Evolutionary conservation across 805 yeast species (phyloP).

Genomic region (Starmerella apis): DNA sequence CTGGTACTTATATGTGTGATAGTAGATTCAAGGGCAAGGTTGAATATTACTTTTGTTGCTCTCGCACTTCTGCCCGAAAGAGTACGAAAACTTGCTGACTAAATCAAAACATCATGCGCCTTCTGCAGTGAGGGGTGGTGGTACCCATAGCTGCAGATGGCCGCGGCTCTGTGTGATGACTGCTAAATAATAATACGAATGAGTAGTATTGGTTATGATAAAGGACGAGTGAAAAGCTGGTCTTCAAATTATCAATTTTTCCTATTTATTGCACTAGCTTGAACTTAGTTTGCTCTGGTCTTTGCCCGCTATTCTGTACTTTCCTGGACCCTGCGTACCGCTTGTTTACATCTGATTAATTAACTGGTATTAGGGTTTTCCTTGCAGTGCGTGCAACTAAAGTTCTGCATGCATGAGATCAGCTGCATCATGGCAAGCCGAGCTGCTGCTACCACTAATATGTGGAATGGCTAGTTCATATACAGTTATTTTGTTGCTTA

Average conservation of each 20-base stretch:
- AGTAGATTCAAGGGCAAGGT: slow-evolving; percentile 18
- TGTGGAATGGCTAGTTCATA: background rate
- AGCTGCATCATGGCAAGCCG: background rate
- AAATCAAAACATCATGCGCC: slow-evolving; percentile 18
- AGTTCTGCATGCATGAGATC: slow-evolving; percentile 8
- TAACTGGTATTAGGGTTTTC: slow-evolving; percentile 1
- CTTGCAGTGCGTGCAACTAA: slow-evolving; percentile 3
- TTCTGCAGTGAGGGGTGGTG: slow-evolving; percentile 2
- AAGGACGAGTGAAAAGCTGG: too few species aligned
- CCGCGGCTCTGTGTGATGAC: background rate
- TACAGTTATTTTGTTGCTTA: background rate
- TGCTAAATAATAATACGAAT: background rate
- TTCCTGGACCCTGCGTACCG: slow-evolving; percentile 5
- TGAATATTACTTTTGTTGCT: slow-evolving; percentile 13
- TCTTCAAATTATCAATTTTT: too few species aligned
- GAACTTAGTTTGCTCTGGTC: background rate
- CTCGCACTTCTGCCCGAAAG: slow-evolving; percentile 17
- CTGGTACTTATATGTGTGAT: slow-evolving; percentile 19
- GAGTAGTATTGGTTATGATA: too few species aligned
- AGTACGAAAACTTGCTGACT: slow-evolving; percentile 13
- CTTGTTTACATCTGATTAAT: slow-evolving; percentile 10
- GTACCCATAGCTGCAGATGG: background rate
- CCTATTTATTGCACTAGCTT: too few species aligned
- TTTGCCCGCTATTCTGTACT: background rate
- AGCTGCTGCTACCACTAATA: slow-evolving; percentile 2